Conservation (phyloP, 2,329 filamentous ascomycete species). For the Alternaria panax region DNA sequence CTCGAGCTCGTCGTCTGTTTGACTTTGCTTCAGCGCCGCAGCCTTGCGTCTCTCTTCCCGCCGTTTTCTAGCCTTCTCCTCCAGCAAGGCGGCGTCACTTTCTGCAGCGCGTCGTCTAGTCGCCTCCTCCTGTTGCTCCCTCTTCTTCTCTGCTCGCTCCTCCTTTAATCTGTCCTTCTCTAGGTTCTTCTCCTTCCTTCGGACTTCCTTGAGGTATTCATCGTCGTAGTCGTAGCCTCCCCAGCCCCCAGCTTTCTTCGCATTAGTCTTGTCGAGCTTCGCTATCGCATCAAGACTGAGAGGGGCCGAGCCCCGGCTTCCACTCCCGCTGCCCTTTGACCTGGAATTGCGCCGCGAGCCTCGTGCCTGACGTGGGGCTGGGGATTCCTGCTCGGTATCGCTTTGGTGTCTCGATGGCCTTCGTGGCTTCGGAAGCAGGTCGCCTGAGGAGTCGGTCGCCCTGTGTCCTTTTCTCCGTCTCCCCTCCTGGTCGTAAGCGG, state of each 20-base stretch:
- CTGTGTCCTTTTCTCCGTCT: constrained; percentile 46
- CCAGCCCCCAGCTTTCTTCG: constrained; percentile 57
- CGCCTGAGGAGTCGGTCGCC: constrained; percentile 51
- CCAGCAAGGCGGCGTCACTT: constrained; percentile 30
- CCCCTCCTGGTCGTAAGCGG: constrained; percentile 35
- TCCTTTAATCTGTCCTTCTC: constrained; percentile 45
- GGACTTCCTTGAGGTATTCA: constrained; percentile 48
- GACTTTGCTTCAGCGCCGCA: constrained; percentile 25
- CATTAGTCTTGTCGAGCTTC: constrained; percentile 69
- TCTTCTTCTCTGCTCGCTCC: constrained; percentile 48
- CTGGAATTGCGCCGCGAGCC: constrained; percentile 31
- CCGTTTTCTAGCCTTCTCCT: constrained; percentile 32
- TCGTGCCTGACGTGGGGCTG: constrained; percentile 31
- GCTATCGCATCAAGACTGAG: constrained; percentile 68
- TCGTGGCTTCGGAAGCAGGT: constrained; percentile 39
- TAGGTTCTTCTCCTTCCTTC: constrained; percentile 44
- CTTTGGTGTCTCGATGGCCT: constrained; percentile 34
- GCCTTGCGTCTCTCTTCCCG: constrained; percentile 47
- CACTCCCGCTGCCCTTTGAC: constrained; percentile 39
- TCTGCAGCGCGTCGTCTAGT: constrained; percentile 28
- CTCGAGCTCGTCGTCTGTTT: constrained; percentile 34
- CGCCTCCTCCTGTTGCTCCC: constrained; percentile 50
- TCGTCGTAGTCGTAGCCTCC: constrained; percentile 52
- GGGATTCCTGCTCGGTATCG: constrained; percentile 43
- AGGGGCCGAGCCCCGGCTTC: constrained; percentile 40